A percentile compares a stretch with the other conserved stretches of the same genome.
phyloP scores from a whole-genome alignment of 805 yeast genomes.

The Metschnikowia orientalis region DNA sequence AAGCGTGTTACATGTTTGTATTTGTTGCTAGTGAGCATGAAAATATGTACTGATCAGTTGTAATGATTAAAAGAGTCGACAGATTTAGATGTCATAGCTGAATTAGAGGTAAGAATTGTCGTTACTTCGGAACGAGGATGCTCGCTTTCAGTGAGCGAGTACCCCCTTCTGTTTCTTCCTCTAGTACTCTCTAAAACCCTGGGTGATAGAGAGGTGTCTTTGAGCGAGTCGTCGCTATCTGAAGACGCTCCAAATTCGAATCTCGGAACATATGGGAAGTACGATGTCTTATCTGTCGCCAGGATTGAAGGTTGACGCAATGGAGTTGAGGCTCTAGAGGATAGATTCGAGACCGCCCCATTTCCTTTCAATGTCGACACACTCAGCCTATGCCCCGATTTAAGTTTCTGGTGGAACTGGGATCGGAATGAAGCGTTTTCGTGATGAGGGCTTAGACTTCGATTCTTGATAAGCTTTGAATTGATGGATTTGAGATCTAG shows the following conservation, averaged over 20 bases:
- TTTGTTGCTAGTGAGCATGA: too few relatives aligned
- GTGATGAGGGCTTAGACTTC: conserved; percentile 13
- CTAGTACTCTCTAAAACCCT: neutral
- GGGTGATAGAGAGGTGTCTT: neutral
- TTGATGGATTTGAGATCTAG: conserved; percentile 1
- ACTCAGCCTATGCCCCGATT: conserved; percentile 3
- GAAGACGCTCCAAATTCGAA: conserved; percentile 1
- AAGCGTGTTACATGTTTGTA: too few relatives aligned
- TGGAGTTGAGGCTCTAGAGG: neutral
- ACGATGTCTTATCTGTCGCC: conserved; percentile 1
- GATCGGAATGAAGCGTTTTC: conserved; percentile 6
- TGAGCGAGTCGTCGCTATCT: conserved; percentile 2
- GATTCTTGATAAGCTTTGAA: conserved; percentile 1
- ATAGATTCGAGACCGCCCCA: neutral
- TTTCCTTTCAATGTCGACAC: conserved; percentile 1
- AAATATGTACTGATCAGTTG: too few relatives aligned
- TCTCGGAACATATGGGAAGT: conserved; percentile 1
- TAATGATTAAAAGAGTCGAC: too few relatives aligned
- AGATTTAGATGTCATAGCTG: too few relatives aligned
- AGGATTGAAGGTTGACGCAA: neutral
- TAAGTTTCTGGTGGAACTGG: conserved; percentile 8
- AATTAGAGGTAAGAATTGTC: too few relatives aligned
- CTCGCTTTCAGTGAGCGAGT: conserved; percentile 4
- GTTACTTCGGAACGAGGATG: conserved; percentile 2
- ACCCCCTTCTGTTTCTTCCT: conserved; percentile 4